A percentile compares a stretch with the other conserved stretches of the same genome.
phyloP scores from a whole-genome alignment of 108 stramenopile genomes.

The Seminavis robusta region DNA sequence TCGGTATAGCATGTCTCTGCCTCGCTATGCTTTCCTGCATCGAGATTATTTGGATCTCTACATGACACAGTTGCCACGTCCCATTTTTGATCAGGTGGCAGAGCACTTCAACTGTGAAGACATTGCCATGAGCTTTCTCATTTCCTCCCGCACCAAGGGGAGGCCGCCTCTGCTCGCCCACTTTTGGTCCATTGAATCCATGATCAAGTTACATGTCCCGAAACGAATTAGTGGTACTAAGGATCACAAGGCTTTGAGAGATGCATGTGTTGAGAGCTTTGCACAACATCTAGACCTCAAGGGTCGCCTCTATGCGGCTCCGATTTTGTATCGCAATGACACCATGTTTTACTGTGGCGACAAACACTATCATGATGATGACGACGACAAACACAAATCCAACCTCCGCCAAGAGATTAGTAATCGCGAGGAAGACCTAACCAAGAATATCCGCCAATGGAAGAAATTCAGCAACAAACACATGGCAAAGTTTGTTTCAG shows the following conservation, averaged over 20 bases:
- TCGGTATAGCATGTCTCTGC: conserved; percentile 65
- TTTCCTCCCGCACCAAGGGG: conserved; percentile 65
- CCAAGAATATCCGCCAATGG: too few relatives aligned
- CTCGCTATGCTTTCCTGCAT: conserved; percentile 71
- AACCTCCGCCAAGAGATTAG: too few relatives aligned
- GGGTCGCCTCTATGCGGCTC: conserved; percentile 11
- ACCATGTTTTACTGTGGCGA: too few relatives aligned
- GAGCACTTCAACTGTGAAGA: conserved; percentile 80
- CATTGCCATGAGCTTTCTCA: conserved; percentile 77
- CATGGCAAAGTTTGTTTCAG: too few relatives aligned
- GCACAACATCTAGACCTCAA: conserved; percentile 60
- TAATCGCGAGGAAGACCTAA: too few relatives aligned
- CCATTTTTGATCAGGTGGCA: conserved; percentile 53
- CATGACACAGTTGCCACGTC: conserved; percentile 47
- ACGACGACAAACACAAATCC: too few relatives aligned
- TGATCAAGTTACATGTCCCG: conserved; percentile 60
- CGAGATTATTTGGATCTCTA: conserved; percentile 72
- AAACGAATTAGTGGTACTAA: conserved; percentile 34
- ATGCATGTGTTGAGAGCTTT: conserved; percentile 72
- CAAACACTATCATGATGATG: too few relatives aligned
- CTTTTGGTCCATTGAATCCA: conserved; percentile 62
- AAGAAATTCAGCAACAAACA: too few relatives aligned
- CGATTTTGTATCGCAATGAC: too few relatives aligned
- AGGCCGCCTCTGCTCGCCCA: conserved; percentile 73
- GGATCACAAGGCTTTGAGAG: conserved; percentile 60